phyloP scores from a whole-genome alignment of 2,329 filamentous ascomycete species.

The Penicillium brevicompactum region DNA sequence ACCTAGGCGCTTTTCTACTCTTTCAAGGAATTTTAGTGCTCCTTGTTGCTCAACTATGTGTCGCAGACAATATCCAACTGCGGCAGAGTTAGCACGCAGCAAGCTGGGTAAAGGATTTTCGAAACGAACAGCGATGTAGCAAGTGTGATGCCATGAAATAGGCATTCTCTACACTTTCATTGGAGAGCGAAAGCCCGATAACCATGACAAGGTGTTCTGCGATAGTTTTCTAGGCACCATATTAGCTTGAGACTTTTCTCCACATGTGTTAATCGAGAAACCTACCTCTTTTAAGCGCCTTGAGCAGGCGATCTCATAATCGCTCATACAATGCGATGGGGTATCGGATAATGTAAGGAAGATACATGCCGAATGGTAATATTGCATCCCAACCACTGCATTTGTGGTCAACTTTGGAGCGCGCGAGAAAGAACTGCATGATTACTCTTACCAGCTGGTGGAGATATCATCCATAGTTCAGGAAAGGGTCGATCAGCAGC shows the following conservation, averaged over 20 bases:
- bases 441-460: slow-evolving; percentile 31
- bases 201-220: slow-evolving; percentile 32
- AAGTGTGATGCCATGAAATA: slow-evolving; percentile 38
- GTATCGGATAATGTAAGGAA: slow-evolving; percentile 33
- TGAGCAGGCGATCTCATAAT: slow-evolving; percentile 30
- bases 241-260: neutral
- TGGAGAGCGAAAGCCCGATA: slow-evolving; percentile 36
- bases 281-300: slow-evolving; percentile 33
- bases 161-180: slow-evolving; percentile 37
- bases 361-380: slow-evolving; percentile 39
- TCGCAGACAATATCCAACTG: slow-evolving; percentile 37
- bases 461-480: slow-evolving; percentile 40
- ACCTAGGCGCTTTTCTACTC: slow-evolving; percentile 31
- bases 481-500: slow-evolving; percentile 33
- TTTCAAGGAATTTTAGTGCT: slow-evolving; percentile 29
- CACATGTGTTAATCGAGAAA: neutral
- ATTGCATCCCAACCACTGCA: slow-evolving; percentile 41
- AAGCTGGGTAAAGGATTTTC: no score
- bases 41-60: slow-evolving; percentile 30
- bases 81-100: neutral
- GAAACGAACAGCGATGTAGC: slow-evolving; percentile 33
- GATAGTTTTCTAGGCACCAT: slow-evolving; percentile 27
- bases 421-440: neutral
- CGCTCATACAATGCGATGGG: slow-evolving; percentile 22
- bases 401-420: neutral